Conservation (phyloP, 192 early-diverging fungal genomes). For the Entomortierella beljakovae region DNA sequence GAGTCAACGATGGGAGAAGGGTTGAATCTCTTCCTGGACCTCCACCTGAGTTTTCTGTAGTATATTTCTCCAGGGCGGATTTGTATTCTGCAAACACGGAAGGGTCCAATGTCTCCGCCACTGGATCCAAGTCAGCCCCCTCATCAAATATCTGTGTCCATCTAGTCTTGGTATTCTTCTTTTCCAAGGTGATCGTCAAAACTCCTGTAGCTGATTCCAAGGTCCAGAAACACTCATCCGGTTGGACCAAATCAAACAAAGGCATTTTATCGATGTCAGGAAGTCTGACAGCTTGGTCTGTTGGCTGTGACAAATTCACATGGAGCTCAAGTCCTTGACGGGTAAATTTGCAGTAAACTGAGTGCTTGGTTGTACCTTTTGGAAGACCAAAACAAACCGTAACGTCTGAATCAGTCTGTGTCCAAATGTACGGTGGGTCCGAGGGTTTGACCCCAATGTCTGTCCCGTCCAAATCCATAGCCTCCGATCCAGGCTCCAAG, state of each 20-base stretch:
- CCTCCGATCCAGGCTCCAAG: slow-evolving; percentile 25
- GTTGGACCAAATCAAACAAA: slow-evolving; percentile 60
- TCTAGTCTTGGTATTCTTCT: slow-evolving; percentile 66
- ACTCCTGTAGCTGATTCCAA: slow-evolving; percentile 66
- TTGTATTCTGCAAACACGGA: slow-evolving; percentile 70
- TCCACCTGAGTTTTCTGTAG: slow-evolving; percentile 55
- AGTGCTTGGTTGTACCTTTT: slow-evolving; percentile 57
- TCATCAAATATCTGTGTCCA: slow-evolving; percentile 81
- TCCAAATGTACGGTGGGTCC: slow-evolving; percentile 72
- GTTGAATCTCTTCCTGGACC: slow-evolving; percentile 26
- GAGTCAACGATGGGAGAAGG: slow-evolving; percentile 11
- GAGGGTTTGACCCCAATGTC: slow-evolving; percentile 18
- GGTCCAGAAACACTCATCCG: slow-evolving; percentile 75
- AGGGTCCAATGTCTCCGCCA: slow-evolving; percentile 72
- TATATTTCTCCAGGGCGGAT: slow-evolving; percentile 71
- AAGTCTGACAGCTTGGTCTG: slow-evolving; percentile 4
- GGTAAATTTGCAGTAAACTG: slow-evolving; percentile 70
- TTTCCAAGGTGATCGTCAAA: slow-evolving; percentile 72
- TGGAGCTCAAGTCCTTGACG: slow-evolving; percentile 41
- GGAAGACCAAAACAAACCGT: slow-evolving; percentile 73
- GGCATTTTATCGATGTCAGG: slow-evolving; percentile 39
- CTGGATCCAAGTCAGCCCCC: slow-evolving; percentile 55
- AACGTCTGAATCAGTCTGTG: slow-evolving; percentile 72
- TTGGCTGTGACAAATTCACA: slow-evolving; percentile 16
- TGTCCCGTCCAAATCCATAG: slow-evolving; percentile 24